phyloP scores from a whole-genome alignment of 768 basidiomycete species.

The Mycena olivaceomarginata region DNA sequence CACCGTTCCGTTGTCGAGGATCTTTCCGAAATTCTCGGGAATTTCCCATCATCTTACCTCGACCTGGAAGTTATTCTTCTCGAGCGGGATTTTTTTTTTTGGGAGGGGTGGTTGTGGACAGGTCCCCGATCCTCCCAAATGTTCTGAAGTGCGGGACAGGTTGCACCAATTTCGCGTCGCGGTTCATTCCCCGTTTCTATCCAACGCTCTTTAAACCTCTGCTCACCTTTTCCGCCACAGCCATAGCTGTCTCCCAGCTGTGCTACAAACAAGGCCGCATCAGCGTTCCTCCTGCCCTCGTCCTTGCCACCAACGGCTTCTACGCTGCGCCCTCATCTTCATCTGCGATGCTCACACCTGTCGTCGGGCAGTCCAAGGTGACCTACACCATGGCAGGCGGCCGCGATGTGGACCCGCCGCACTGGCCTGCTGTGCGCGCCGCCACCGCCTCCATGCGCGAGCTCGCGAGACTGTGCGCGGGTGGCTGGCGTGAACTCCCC shows the following conservation, averaged over 20 bases:
- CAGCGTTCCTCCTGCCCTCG: constrained; percentile 82
- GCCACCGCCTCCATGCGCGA: constrained; percentile 62
- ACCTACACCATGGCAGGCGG: neutral
- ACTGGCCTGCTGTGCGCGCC: constrained; percentile 65
- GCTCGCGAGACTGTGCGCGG: constrained; percentile 62
- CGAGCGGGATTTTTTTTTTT: no score
- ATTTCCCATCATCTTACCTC: no score
- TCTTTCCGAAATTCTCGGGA: no score
- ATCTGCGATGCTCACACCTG: constrained; percentile 28
- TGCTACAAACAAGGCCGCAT: constrained; percentile 85
- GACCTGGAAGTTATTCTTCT: no score
- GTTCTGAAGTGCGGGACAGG: no score
- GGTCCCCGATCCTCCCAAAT: no score
- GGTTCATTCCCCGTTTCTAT: neutral
- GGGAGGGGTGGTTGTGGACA: no score
- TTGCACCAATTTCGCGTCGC: neutral
- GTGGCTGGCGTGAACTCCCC: constrained; percentile 78
- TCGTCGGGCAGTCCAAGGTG: no score
- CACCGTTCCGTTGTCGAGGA: no score
- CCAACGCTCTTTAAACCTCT: neutral
- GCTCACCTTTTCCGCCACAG: constrained; percentile 63
- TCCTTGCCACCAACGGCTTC: constrained; percentile 78
- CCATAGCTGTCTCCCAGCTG: constrained; percentile 76
- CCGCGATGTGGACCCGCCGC: constrained; percentile 59
- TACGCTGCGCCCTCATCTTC: constrained; percentile 58